phyloP scores from a whole-genome alignment of 257 asterid genomes.

The Solanum peruvianum region DNA sequence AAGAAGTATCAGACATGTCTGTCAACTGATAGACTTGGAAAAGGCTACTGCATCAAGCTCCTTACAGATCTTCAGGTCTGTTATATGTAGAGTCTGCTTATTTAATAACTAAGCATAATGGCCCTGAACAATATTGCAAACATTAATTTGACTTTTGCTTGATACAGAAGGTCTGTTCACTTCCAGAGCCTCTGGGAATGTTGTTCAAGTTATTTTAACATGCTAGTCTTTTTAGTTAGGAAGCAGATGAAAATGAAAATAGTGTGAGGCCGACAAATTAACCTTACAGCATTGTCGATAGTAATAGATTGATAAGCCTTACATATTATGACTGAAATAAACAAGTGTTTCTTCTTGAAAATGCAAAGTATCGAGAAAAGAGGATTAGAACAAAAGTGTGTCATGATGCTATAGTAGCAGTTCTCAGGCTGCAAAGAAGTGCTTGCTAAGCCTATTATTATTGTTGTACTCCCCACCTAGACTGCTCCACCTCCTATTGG shows the following conservation, averaged over 20 bases:
- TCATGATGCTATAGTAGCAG: constrained; percentile 11
- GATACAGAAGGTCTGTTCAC: background rate
- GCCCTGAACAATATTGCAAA: background rate
- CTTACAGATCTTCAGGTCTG: background rate
- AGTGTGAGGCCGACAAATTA: background rate
- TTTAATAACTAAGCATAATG: background rate
- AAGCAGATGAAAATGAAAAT: background rate
- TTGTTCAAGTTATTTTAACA: background rate
- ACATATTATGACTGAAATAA: background rate
- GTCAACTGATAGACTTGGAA: background rate
- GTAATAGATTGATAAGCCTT: background rate
- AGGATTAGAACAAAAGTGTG: background rate
- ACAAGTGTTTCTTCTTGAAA: background rate
- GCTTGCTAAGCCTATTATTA: constrained; percentile 74
- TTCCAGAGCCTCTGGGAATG: background rate
- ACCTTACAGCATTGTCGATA: background rate
- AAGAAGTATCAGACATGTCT: background rate
- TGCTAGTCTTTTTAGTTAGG: background rate
- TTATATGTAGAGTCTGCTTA: background rate
- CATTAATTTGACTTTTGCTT: background rate
- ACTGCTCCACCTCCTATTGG: constrained; percentile 87
- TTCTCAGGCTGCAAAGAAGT: constrained; percentile 58
- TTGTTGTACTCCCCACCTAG: constrained; percentile 65
- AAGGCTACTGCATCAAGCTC: background rate
- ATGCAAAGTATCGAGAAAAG: background rate